Conservation (phyloP, 139 green algal species). For the Chlamydomonas sp. region DNA sequence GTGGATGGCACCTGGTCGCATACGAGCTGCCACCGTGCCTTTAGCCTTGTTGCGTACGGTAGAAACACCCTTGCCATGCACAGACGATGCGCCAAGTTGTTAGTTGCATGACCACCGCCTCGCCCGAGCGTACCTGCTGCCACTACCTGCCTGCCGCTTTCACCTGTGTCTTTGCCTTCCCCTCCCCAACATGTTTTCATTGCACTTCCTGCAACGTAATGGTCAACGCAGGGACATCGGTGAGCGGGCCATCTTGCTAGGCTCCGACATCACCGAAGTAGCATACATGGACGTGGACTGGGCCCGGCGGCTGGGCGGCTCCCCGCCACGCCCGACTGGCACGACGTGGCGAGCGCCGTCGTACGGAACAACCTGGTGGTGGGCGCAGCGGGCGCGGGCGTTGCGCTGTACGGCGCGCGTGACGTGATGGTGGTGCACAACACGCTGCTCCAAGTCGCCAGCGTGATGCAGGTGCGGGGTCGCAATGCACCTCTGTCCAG, state of each 20-base stretch:
- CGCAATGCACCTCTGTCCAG: background rate
- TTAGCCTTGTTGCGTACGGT: too few species aligned
- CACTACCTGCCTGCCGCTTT: too few species aligned
- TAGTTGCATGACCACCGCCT: too few species aligned
- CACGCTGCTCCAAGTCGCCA: background rate
- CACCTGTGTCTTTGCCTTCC: too few species aligned
- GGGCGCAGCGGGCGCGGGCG: background rate
- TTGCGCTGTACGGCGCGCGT: background rate
- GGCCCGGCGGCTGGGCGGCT: background rate
- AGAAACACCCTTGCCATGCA: too few species aligned
- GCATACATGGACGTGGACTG: slow-evolving; percentile 23
- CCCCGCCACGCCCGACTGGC: background rate
- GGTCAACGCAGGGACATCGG: background rate
- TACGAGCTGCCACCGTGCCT: too few species aligned
- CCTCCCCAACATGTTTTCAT: too few species aligned
- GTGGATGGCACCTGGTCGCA: too few species aligned
- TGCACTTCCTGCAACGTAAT: too few species aligned
- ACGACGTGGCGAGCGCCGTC: background rate
- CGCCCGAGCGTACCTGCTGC: too few species aligned
- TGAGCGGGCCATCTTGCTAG: background rate
- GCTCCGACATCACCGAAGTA: background rate
- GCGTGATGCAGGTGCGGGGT: background rate
- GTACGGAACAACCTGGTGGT: background rate
- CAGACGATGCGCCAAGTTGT: too few species aligned
- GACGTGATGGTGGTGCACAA: background rate